These are phyloP conservation scores for Orbilia blumenaviensis DNA, from an alignment of 2,329 filamentous ascomycete species.

Conservation along the genomic window DNA sequence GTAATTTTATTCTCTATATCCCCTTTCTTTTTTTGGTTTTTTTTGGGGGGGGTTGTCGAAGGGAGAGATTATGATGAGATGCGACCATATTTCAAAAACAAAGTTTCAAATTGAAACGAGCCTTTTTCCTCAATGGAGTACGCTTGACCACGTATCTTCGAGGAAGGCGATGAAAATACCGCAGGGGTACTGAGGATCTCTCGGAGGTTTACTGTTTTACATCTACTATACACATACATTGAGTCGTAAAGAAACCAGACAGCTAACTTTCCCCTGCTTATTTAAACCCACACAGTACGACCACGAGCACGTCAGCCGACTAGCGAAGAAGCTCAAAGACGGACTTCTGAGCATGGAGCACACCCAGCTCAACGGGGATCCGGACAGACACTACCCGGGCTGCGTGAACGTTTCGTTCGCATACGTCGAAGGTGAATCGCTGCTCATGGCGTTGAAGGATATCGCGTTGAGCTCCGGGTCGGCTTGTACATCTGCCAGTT, in stretches of 20 bases:
- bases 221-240: too few relatives aligned
- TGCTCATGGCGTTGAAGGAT: conserved; percentile 97
- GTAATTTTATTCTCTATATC: conserved; percentile 68
- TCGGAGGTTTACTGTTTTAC: too few relatives aligned
- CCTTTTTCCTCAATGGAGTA: conserved; percentile 21
- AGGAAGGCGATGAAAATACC: conserved; percentile 47
- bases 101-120: conserved; percentile 54
- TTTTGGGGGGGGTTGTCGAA: neutral
- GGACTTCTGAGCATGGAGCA: conserved; percentile 91
- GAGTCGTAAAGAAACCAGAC: too few relatives aligned
- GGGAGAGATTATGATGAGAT: conserved; percentile 76
- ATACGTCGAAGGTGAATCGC: conserved; percentile 96
- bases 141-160: conserved; percentile 49
- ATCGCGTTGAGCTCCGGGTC: conserved; percentile 96
- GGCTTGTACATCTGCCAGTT: conserved; percentile 93
- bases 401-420: conserved; percentile 99
- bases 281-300: conserved; percentile 99
- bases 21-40: conserved; percentile 49
- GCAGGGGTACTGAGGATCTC: conserved; percentile 56
- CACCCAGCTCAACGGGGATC: conserved; percentile 87
- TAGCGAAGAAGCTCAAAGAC: conserved; percentile 84
- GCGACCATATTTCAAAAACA: conserved; percentile 70
- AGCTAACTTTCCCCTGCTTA: conserved; percentile 1
- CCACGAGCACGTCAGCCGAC: conserved; percentile 78
- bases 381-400: conserved; percentile 85